Evolutionary conservation across 345 rosid genomes (phyloP).

Genomic region (Populus alba): DNA sequence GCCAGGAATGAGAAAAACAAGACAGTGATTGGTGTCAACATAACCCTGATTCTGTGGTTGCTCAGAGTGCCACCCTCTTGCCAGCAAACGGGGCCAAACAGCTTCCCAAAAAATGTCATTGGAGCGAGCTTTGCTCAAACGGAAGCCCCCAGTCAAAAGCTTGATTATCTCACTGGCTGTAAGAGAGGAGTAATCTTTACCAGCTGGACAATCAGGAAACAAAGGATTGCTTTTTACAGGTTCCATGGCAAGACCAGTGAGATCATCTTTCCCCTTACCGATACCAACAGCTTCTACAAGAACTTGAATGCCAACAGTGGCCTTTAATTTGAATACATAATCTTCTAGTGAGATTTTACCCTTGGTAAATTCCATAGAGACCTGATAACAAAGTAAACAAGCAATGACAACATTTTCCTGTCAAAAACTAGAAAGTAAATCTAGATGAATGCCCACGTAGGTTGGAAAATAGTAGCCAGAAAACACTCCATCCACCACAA

Average conservation of each 20-base stretch:
- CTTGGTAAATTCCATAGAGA: conserved; percentile 56
- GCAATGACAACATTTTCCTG: neutral
- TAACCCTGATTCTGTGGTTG: conserved; percentile 49
- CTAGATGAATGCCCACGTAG: neutral
- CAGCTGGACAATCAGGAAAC: conserved; percentile 37
- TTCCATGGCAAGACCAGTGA: conserved; percentile 46
- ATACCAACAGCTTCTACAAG: conserved; percentile 66
- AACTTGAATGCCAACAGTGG: conserved; percentile 42
- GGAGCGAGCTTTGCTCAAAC: conserved; percentile 71
- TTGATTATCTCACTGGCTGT: conserved; percentile 51
- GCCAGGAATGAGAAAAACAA: conserved; percentile 71
- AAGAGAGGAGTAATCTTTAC: conserved; percentile 53
- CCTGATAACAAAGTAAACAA: conserved; percentile 39
- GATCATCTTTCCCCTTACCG: conserved; percentile 71
- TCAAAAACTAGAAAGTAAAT: neutral
- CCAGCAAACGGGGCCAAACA: conserved; percentile 80
- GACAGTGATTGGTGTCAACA: conserved; percentile 37
- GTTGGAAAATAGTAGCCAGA: neutral
- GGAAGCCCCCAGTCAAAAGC: conserved; percentile 49
- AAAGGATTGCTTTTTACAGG: conserved; percentile 37
- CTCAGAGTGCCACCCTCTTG: conserved; percentile 80
- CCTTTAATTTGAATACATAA: conserved; percentile 41
- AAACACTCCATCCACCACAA: neutral
- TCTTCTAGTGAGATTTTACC: conserved; percentile 48
- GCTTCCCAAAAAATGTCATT: conserved; percentile 82